Percentiles rank a stretch among this genome's conserved stretches.
phyloP scores from a whole-genome alignment of 306 rosid genomes.

The Rubus parviflorus region DNA sequence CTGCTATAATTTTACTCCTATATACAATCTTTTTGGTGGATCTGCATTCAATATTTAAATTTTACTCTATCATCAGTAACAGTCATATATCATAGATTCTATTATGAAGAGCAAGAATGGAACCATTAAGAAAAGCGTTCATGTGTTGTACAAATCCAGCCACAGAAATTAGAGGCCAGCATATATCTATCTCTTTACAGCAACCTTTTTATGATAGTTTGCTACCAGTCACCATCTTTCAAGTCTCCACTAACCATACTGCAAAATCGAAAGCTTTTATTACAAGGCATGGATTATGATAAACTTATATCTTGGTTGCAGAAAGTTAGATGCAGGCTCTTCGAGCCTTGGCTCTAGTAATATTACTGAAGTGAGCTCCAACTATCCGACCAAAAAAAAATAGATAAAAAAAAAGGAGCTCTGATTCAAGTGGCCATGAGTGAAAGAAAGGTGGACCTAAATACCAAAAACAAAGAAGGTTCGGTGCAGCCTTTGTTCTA shows the following conservation, averaged over 20 bases:
- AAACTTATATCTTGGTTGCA: background rate
- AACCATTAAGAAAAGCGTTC: background rate
- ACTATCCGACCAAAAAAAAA: no score
- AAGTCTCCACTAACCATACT: background rate
- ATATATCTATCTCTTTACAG: background rate
- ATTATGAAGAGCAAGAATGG: background rate
- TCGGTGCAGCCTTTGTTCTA: background rate
- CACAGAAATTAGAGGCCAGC: slow-evolving; percentile 7
- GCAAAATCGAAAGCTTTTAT: background rate
- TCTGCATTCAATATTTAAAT: background rate
- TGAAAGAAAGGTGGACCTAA: background rate
- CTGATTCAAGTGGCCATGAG: background rate
- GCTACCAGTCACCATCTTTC: background rate
- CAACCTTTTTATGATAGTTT: background rate
- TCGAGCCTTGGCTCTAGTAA: background rate
- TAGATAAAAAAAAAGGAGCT: no score
- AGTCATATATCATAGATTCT: background rate
- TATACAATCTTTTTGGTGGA: background rate
- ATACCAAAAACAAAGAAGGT: background rate
- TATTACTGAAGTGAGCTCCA: background rate
- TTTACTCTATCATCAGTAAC: background rate
- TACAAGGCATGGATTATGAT: background rate
- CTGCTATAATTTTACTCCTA: background rate
- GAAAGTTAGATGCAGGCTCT: background rate
- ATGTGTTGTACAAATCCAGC: background rate